phyloP scores from a whole-genome alignment of 2,329 filamentous ascomycete genomes.

The Magnaporthiopsis rhizophila region DNA sequence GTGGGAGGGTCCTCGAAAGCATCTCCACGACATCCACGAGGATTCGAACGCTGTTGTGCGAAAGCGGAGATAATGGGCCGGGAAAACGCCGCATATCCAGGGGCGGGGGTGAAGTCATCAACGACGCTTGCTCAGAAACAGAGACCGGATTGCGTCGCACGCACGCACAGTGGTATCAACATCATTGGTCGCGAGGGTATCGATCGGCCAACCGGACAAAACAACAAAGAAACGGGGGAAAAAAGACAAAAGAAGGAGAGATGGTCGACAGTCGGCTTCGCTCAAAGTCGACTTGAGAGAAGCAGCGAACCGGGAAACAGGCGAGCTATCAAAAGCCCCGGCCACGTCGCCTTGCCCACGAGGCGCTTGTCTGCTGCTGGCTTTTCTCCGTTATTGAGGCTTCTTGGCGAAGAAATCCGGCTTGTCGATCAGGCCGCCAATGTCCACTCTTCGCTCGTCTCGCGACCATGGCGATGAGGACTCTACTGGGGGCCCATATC shows the following conservation, averaged over 20 bases:
- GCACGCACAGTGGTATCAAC: not conserved
- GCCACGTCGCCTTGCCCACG: not conserved
- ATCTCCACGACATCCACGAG: not conserved
- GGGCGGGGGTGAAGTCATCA: not conserved
- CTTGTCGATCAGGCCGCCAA: constrained; percentile 54
- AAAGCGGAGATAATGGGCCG: not conserved
- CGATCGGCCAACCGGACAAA: not conserved
- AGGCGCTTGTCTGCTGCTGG: not conserved
- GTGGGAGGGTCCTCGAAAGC: not conserved
- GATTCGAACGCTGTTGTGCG: not conserved
- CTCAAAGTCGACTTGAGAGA: not conserved
- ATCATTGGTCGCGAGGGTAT: not conserved
- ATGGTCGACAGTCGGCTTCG: not conserved
- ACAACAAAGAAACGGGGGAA: not conserved
- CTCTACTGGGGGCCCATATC: constrained; percentile 12
- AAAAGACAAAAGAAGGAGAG: not conserved
- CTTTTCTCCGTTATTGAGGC: not conserved
- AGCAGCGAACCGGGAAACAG: not conserved
- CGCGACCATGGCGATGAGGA: constrained; percentile 16
- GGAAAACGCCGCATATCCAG: not conserved
- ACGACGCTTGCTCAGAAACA: not conserved
- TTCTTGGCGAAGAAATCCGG: constrained; percentile 28
- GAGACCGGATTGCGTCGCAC: not conserved
- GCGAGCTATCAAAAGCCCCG: not conserved
- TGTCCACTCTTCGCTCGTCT: constrained; percentile 51